Percentiles rank a stretch among this genome's conserved stretches.
These are phyloP conservation scores for Adenanthera pavonina DNA, from an alignment of 306 rosid genomes.

Conservation along the genomic window DNA sequence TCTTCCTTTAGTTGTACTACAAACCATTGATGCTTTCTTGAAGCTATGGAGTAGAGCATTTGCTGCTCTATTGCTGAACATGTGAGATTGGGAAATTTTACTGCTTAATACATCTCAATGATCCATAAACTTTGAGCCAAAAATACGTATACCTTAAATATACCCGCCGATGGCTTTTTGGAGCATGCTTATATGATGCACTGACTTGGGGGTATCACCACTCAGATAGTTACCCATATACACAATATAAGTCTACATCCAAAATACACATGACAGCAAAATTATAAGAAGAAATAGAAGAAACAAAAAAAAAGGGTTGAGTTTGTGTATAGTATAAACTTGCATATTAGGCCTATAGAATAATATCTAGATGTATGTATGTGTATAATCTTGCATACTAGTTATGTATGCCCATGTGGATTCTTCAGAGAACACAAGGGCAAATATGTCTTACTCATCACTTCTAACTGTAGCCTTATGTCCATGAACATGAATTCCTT, in stretches of 20 bases:
- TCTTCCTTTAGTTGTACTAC: constrained; percentile 43
- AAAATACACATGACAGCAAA: neutral
- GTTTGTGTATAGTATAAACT: neutral
- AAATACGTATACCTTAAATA: neutral
- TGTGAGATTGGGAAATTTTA: neutral
- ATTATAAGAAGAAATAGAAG: neutral
- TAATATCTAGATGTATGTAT: neutral
- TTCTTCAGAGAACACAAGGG: too few species aligned
- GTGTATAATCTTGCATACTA: too few species aligned
- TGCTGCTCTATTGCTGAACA: constrained; percentile 19
- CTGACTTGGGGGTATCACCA: neutral
- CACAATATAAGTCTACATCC: constrained; percentile 50
- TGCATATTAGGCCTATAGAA: neutral
- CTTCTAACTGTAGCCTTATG: too few species aligned
- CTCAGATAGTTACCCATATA: neutral
- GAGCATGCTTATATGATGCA: constrained; percentile 45
- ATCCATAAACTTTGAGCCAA: neutral
- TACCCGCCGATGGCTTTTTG: constrained; percentile 49
- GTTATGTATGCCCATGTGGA: too few species aligned
- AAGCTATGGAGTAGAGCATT: constrained; percentile 35
- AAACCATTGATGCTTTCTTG: constrained; percentile 53
- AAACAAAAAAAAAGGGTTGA: neutral
- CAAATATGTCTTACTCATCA: too few species aligned
- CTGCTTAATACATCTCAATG: neutral
- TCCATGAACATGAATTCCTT: too few species aligned